These are phyloP conservation scores for Lipomyces sp. DNA, from an alignment of 805 yeast species.

Conservation along the genomic window DNA sequence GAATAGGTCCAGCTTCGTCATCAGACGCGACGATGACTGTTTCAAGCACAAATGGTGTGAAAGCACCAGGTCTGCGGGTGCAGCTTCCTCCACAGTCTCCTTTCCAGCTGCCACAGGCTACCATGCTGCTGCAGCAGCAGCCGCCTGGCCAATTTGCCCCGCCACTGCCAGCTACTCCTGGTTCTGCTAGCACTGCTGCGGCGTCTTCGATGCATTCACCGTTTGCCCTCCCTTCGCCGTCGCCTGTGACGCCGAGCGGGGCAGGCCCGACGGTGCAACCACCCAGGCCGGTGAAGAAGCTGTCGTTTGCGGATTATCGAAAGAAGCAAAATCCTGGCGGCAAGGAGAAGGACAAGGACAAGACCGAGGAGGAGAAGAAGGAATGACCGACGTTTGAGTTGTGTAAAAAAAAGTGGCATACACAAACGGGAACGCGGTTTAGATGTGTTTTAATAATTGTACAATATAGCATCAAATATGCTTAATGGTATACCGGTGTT, in stretches of 20 bases:
- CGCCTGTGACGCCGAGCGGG: constrained; percentile 7
- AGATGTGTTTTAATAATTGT: constrained; percentile 1
- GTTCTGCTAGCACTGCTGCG: constrained; percentile 2
- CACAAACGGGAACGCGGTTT: not conserved
- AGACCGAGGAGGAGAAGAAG: not conserved
- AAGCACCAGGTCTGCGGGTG: constrained; percentile 13
- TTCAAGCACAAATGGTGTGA: constrained; percentile 5
- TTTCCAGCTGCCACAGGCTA: not conserved
- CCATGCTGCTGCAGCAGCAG: not conserved
- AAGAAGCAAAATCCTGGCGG: constrained; percentile 37
- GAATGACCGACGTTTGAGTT: not conserved
- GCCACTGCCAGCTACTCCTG: constrained; percentile 8
- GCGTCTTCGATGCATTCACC: constrained; percentile 7
- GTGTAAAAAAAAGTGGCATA: not conserved
- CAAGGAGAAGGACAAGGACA: constrained; percentile 3
- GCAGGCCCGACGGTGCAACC: constrained; percentile 24
- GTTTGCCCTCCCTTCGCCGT: constrained; percentile 1
- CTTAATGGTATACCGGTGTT: not conserved
- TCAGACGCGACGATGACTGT: not conserved
- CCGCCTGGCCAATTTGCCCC: not conserved
- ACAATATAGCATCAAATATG: not conserved
- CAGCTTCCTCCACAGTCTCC: constrained; percentile 11
- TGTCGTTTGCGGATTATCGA: constrained; percentile 40
- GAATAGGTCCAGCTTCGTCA: constrained; percentile 1
- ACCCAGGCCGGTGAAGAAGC: constrained; percentile 38